phyloP scores from a whole-genome alignment of 768 basidiomycete genomes.

The Boletus rubescentipes region DNA sequence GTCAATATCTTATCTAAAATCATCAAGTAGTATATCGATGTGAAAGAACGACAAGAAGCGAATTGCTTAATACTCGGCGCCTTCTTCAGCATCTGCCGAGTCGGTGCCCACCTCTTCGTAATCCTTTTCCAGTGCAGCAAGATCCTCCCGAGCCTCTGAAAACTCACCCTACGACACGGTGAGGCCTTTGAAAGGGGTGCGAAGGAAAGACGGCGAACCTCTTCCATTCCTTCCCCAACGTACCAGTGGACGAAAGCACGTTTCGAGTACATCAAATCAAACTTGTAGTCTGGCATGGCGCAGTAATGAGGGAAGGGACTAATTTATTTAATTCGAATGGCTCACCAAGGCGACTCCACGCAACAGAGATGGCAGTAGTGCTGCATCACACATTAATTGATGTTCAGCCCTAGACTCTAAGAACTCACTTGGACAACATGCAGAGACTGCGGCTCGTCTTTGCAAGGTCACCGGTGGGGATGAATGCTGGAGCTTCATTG shows the following conservation, averaged over 20 bases:
- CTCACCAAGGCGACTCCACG: slow-evolving; percentile 85
- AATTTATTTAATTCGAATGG: neutral
- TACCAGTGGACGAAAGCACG: slow-evolving; percentile 94
- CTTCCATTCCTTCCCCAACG: slow-evolving; percentile 99
- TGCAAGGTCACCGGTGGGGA: slow-evolving; percentile 94
- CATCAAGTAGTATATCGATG: neutral
- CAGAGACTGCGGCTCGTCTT: slow-evolving; percentile 92
- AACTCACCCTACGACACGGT: slow-evolving; percentile 74
- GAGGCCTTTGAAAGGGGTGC: slow-evolving; percentile 4
- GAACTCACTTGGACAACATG: slow-evolving; percentile 86
- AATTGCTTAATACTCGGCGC: slow-evolving; percentile 45
- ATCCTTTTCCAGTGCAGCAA: slow-evolving; percentile 95
- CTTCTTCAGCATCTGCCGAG: slow-evolving; percentile 69
- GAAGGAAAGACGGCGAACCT: slow-evolving; percentile 41
- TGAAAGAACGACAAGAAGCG: neutral
- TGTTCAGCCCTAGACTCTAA: neutral
- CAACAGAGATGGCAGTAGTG: slow-evolving; percentile 90
- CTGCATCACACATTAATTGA: slow-evolving; percentile 35
- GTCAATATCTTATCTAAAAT: slow-evolving; percentile 8
- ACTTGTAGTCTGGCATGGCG: slow-evolving; percentile 77
- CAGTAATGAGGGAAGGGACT: neutral
- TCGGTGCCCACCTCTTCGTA: slow-evolving; percentile 88
- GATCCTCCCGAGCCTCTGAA: slow-evolving; percentile 96
- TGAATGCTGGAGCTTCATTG: slow-evolving; percentile 90
- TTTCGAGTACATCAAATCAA: slow-evolving; percentile 97